Evolutionary conservation across 345 rosid species (phyloP).

Genomic region (Litchi chinensis): DNA sequence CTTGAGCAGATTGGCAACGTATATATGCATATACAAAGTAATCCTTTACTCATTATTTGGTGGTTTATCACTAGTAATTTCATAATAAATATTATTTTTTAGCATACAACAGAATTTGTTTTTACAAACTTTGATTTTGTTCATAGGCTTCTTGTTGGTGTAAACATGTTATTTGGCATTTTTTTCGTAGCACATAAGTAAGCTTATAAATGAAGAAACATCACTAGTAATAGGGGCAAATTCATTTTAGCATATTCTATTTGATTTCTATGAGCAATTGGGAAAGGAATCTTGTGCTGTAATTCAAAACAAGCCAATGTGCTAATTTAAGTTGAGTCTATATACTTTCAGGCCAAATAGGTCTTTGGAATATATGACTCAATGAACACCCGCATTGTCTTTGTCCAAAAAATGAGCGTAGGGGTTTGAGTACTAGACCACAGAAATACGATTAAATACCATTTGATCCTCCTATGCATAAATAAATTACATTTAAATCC

Average conservation of each 20-base stretch:
- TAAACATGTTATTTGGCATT: background rate
- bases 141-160: background rate
- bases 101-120: background rate
- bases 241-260: background rate
- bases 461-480: no score
- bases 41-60: conserved; percentile 18
- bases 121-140: background rate
- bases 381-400: no score
- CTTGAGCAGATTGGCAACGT: conserved; percentile 75
- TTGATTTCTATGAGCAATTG: background rate
- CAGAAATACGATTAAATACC: no score
- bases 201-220: background rate
- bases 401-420: no score
- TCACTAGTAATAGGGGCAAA: background rate
- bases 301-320: background rate
- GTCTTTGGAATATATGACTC: conserved; percentile 57
- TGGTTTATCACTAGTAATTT: background rate
- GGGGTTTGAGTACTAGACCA: no score
- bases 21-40: conserved; percentile 63
- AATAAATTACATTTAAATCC: no score
- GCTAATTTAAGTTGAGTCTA: conserved; percentile 18
- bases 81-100: background rate
- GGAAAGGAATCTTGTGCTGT: no score
- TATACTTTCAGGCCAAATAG: conserved; percentile 50
- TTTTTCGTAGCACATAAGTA: background rate